phyloP scores from a whole-genome alignment of 768 basidiomycete genomes.

The Tricholoma flavovirens region DNA sequence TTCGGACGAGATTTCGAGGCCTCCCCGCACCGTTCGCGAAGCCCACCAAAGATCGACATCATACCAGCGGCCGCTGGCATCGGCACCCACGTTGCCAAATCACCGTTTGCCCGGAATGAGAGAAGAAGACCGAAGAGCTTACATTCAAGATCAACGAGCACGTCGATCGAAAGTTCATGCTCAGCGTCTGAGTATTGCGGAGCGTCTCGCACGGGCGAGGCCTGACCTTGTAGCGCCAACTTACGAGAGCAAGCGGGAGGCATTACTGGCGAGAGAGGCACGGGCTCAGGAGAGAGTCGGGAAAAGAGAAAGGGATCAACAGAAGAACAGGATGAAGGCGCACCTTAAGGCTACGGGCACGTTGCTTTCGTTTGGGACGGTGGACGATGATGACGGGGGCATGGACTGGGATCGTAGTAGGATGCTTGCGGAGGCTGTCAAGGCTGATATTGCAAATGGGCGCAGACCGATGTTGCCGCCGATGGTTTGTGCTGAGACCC shows the following conservation, averaged over 20 bases:
- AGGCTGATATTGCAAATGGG: constrained; percentile 24
- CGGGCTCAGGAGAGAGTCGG: constrained; percentile 5
- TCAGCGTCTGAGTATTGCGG: constrained; percentile 26
- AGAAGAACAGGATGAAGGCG: background rate
- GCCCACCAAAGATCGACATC: background rate
- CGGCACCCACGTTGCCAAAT: background rate
- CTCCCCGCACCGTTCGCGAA: background rate
- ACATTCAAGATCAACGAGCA: background rate
- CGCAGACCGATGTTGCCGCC: constrained; percentile 24
- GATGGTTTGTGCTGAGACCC: constrained; percentile 27
- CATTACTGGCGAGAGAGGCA: constrained; percentile 12
- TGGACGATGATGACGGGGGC: constrained; percentile 23
- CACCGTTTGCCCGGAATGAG: background rate
- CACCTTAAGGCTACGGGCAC: constrained; percentile 8
- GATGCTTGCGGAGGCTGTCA: constrained; percentile 24
- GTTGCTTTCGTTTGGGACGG: constrained; percentile 21
- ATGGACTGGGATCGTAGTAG: constrained; percentile 34
- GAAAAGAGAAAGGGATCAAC: background rate
- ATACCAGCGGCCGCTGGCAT: background rate
- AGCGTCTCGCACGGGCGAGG: constrained; percentile 37
- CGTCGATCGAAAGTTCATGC: constrained; percentile 12
- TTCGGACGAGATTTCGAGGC: background rate
- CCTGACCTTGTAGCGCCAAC: constrained; percentile 35
- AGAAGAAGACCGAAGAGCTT: background rate
- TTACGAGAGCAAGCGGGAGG: constrained; percentile 23